Evolutionary conservation across 2,329 filamentous ascomycete genomes (phyloP).

Genomic region (Apiospora arundinis): DNA sequence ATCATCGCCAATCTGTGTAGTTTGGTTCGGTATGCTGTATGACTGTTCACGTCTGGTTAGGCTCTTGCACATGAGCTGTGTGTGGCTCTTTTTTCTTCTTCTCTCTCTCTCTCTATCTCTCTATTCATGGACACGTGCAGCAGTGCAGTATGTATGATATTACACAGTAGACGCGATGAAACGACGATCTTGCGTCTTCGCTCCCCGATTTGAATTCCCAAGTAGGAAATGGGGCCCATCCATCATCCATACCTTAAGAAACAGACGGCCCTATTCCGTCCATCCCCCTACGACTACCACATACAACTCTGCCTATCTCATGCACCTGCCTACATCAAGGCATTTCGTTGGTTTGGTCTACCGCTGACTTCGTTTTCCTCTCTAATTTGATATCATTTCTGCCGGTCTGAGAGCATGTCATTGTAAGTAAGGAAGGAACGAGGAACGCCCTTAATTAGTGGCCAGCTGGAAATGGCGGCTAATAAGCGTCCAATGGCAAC

Average conservation of each 20-base stretch:
- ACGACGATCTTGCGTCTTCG: conserved; percentile 13
- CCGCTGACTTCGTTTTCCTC: not conserved
- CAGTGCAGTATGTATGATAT: too few species aligned
- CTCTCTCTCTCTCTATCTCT: too few species aligned
- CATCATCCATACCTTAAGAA: not conserved
- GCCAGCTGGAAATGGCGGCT: not conserved
- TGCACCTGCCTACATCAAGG: not conserved
- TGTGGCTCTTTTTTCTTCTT: not conserved
- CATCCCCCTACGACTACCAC: not conserved
- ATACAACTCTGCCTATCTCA: conserved; percentile 2
- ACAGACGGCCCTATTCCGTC: conserved; percentile 10
- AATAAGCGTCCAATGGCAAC: not conserved
- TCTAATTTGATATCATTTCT: not conserved
- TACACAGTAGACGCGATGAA: conserved; percentile 2
- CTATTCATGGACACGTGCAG: not conserved
- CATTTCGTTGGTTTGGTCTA: conserved; percentile 2
- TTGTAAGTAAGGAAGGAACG: not conserved
- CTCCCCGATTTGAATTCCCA: conserved; percentile 3
- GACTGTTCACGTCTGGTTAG: not conserved
- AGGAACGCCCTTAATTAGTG: not conserved
- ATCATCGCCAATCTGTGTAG: not conserved
- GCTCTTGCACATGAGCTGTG: not conserved
- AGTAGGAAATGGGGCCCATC: conserved; percentile 4
- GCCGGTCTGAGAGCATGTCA: not conserved
- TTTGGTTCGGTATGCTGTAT: not conserved